phyloP scores from a whole-genome alignment of 1,139 yeast species.

The Hanseniaspora sp. region DNA sequence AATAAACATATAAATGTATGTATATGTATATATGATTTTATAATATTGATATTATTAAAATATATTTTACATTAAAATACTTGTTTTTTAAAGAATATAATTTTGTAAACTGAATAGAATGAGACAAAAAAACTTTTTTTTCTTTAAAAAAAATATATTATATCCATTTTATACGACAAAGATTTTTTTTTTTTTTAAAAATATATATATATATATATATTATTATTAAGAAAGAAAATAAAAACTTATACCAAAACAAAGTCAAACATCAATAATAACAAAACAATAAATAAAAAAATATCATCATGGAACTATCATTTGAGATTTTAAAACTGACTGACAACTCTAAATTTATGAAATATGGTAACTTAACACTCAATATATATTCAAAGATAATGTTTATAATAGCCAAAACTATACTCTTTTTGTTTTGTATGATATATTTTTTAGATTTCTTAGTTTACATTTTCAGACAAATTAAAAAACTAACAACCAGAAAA shows the following conservation, averaged over 20 bases:
- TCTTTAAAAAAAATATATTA: too few species aligned
- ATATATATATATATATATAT: too few species aligned
- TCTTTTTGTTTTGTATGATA: not conserved
- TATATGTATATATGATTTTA: not conserved
- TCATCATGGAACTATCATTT: not conserved
- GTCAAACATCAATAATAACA: not conserved
- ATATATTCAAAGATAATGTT: slow-evolving; percentile 12
- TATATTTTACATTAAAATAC: too few species aligned
- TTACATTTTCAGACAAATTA: slow-evolving; percentile 2
- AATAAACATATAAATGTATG: too few species aligned
- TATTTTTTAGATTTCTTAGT: slow-evolving; percentile 9
- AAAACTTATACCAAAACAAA: not conserved
- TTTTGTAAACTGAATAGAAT: too few species aligned
- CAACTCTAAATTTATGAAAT: not conserved
- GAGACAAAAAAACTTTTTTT: too few species aligned
- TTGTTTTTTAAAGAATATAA: too few species aligned
- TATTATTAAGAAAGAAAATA: too few species aligned
- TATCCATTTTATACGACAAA: too few species aligned
- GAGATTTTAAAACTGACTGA: not conserved
- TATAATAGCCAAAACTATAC: slow-evolving; percentile 4
- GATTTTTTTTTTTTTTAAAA: too few species aligned
- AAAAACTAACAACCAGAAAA: not conserved
- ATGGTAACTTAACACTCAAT: not conserved
- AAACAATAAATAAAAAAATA: not conserved
- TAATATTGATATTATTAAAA: too few species aligned